These are phyloP conservation scores for Amphicarpaea edgeworthii DNA, from an alignment of 306 rosid species.

Conservation along the genomic window DNA sequence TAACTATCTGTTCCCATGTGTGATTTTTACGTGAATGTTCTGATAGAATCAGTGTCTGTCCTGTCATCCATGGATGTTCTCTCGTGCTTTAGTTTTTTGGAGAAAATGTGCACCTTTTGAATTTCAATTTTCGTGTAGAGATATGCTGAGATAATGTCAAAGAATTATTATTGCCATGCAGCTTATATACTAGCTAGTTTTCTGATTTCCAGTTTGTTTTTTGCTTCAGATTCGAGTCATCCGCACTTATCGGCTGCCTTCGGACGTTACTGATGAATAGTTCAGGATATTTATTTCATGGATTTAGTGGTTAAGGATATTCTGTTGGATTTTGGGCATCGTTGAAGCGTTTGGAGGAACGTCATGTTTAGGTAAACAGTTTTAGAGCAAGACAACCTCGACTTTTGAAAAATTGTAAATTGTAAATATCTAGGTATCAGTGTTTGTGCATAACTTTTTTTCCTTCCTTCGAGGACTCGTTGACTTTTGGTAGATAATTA, in stretches of 20 bases:
- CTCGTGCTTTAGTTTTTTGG: constrained; percentile 18
- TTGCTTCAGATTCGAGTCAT: constrained; percentile 72
- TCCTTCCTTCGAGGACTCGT: too few relatives aligned
- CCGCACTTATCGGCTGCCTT: constrained; percentile 58
- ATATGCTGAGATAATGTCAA: constrained; percentile 22
- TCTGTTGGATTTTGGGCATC: constrained; percentile 17
- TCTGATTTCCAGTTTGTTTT: constrained; percentile 37
- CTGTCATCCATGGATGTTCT: constrained; percentile 8
- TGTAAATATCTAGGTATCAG: constrained; percentile 3
- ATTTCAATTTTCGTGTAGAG: background rate
- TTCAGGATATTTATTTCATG: constrained; percentile 26
- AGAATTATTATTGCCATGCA: constrained; percentile 8
- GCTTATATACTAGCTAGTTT: constrained; percentile 7
- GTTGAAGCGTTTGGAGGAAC: constrained; percentile 9
- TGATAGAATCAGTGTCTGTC: constrained; percentile 5
- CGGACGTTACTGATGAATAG: constrained; percentile 55
- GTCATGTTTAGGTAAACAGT: constrained; percentile 21
- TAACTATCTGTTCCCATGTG: constrained; percentile 9
- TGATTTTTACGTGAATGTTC: constrained; percentile 8
- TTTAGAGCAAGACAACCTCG: constrained; percentile 23
- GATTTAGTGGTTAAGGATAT: constrained; percentile 24
- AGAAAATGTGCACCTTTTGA: background rate
- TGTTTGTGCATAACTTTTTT: constrained; percentile 1
- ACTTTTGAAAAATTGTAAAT: constrained; percentile 39
- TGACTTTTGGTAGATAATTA: too few relatives aligned